Percentiles rank a stretch among this genome's conserved stretches.
These are phyloP conservation scores for Leishmania martiniquensis DNA, from an alignment of 208 protist genomes.

Conservation along the genomic window DNA sequence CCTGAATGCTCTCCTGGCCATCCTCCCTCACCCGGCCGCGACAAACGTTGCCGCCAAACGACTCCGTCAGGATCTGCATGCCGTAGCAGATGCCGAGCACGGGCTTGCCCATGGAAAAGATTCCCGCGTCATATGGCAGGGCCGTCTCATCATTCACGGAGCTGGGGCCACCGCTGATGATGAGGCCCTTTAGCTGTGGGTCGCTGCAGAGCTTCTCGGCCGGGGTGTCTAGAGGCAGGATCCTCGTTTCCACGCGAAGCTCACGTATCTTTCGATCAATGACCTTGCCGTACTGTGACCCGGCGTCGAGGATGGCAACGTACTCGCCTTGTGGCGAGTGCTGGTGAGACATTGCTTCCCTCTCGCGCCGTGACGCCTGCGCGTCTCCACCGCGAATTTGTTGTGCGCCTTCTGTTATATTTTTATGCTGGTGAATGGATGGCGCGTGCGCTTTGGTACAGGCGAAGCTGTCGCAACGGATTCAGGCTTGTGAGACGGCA, in stretches of 20 bases:
- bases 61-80: slow-evolving; percentile 94
- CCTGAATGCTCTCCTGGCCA: slow-evolving; percentile 90
- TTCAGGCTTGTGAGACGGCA: background rate
- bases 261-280: slow-evolving; percentile 97
- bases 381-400: too few species aligned
- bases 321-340: slow-evolving; percentile 46
- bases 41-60: slow-evolving; percentile 91
- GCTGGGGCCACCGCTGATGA: slow-evolving; percentile 96
- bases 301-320: slow-evolving; percentile 95
- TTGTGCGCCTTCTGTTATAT: background rate
- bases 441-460: background rate
- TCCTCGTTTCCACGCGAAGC: slow-evolving; percentile 90
- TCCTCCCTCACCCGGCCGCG: slow-evolving; percentile 93
- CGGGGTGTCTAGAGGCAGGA: slow-evolving; percentile 88
- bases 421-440: too few species aligned
- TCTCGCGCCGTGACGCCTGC: background rate
- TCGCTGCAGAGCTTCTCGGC: slow-evolving; percentile 47
- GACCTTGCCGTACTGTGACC: slow-evolving; percentile 97
- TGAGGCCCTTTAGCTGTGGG: slow-evolving; percentile 85
- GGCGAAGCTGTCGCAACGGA: too few species aligned
- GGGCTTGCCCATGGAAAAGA: slow-evolving; percentile 89
- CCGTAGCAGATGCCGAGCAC: slow-evolving; percentile 98
- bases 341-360: slow-evolving; percentile 7
- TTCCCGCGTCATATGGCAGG: slow-evolving; percentile 68
- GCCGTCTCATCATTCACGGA: slow-evolving; percentile 90